Base-by-base conservation (phyloP, 139 green algal species). In the Volvox africanus region DNA sequence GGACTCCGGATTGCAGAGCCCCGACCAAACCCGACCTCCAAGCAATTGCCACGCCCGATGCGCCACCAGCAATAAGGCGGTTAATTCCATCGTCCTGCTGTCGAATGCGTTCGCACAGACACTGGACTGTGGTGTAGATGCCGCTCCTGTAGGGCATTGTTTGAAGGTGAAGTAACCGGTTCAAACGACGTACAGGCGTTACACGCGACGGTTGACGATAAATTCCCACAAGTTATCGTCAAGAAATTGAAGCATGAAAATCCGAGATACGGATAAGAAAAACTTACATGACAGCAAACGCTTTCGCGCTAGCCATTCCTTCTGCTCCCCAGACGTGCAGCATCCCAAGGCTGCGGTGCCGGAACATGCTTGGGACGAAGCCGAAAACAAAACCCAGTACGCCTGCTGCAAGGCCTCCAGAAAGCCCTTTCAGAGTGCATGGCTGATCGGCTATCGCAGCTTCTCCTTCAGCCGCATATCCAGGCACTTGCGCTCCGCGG, bases 21-120 rank as follows among this genome's bases (percentile, higher is more conserved):
- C 76, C 75, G 1, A 86, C 21, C 18, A 62, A 30, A 0, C 87
- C 87, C 6, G 76, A 79, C 16, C 65, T n/a, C 76, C 76, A 91
- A 0, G 76, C 87, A 5, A 91, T 37, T 0, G 87, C 87, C 0
- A 86, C 26, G 16, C 95, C 95, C 0, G 95, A 97, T 24, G 93
- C 93, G 80, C 93, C 96, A 50, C 95, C 95, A 0, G 95, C 94
- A 0, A 93, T 87, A 35, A 92, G 93, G 3, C 95, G 90, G 78
- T 97, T 97, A 80, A 94, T 93, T 22, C 95, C 94, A 76, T 97
- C 96, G 55, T 96, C 93, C 75, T 94, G 94, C 28, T 94, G 91
- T 11, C 95, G 90, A 9, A 97, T 90, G 79, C 96, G 93, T 55
- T 93, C 79, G 77, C 92, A 93, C 50, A 97, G 92, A 94, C 95